A percentile compares a stretch with the other conserved stretches of the same genome.
These are phyloP conservation scores for Botrytis squamosa DNA, from an alignment of 2,329 filamentous ascomycete species.

Conservation along the genomic window DNA sequence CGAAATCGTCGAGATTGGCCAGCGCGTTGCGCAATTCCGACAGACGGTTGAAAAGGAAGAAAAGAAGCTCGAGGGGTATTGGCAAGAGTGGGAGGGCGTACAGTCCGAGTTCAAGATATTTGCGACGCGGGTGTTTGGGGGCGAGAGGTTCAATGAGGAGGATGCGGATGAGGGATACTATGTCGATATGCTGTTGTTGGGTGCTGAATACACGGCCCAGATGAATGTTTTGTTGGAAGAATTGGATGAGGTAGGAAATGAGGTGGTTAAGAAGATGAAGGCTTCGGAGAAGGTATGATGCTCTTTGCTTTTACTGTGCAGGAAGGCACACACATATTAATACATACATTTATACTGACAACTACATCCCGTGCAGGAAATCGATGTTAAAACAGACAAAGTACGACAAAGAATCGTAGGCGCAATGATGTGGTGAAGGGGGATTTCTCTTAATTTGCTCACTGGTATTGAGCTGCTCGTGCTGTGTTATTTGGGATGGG, in stretches of 20 bases:
- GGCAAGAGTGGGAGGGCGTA: slow-evolving; percentile 35
- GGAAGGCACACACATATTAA: neutral
- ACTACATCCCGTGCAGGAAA: slow-evolving; percentile 22
- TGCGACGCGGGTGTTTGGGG: slow-evolving; percentile 26
- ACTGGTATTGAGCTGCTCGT: neutral
- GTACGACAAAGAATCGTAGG: slow-evolving; percentile 6
- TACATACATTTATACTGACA: neutral
- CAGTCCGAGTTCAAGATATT: slow-evolving; percentile 34
- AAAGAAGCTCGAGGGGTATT: slow-evolving; percentile 30
- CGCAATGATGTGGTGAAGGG: slow-evolving; percentile 14
- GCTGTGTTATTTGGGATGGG: neutral
- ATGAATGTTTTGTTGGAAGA: slow-evolving; percentile 30
- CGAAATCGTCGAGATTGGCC: slow-evolving; percentile 30
- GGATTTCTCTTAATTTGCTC: neutral
- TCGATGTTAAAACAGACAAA: slow-evolving; percentile 18
- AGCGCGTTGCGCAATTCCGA: slow-evolving; percentile 30
- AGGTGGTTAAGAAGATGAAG: slow-evolving; percentile 31
- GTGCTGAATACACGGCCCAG: slow-evolving; percentile 26
- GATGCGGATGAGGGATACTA: slow-evolving; percentile 24
- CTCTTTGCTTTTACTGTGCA: neutral
- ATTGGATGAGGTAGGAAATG: slow-evolving; percentile 26
- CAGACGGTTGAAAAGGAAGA: slow-evolving; percentile 29
- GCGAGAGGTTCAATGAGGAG: slow-evolving; percentile 25
- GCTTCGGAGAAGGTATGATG: slow-evolving; percentile 34
- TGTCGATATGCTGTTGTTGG: slow-evolving; percentile 30